These are phyloP conservation scores for Hyparrhenia diplandra DNA, from an alignment of 176 grass and related monocot genomes.

Conservation along the genomic window DNA sequence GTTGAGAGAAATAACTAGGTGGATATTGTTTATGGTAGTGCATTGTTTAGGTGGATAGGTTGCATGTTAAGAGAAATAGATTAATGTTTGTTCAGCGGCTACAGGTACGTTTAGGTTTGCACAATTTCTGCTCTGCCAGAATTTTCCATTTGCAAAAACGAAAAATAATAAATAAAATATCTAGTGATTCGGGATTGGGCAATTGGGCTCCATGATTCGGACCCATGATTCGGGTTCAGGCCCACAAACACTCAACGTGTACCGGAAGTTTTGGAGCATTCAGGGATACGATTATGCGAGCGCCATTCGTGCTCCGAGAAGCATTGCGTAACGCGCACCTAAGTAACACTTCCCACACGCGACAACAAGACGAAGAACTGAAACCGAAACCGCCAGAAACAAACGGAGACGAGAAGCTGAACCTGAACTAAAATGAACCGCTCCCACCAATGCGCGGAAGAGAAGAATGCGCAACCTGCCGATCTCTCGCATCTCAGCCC, in stretches of 20 bases:
- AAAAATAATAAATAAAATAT: neutral
- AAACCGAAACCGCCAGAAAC: neutral
- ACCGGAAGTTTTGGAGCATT: neutral
- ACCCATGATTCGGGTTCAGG: neutral
- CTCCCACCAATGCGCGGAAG: constrained; percentile 16
- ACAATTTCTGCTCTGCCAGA: no score
- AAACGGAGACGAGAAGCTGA: constrained; percentile 3
- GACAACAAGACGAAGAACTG: neutral
- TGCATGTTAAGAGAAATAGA: no score
- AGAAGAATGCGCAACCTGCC: constrained; percentile 6
- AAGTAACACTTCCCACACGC: no score
- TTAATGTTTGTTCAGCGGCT: no score
- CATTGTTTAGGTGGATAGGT: no score
- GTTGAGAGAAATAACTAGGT: no score
- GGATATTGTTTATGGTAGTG: no score
- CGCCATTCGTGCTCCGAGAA: neutral
- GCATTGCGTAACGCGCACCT: neutral
- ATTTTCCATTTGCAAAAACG: no score
- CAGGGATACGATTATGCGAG: neutral
- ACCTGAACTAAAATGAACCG: constrained; percentile 22
- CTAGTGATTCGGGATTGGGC: neutral
- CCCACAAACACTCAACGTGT: neutral
- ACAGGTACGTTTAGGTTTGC: no score
- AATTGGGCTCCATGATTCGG: neutral
- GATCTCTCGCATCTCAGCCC: constrained; percentile 4